These are phyloP conservation scores for Achaetomium macrosporum DNA, from an alignment of 2,329 filamentous ascomycete species.

Conservation along the genomic window DNA sequence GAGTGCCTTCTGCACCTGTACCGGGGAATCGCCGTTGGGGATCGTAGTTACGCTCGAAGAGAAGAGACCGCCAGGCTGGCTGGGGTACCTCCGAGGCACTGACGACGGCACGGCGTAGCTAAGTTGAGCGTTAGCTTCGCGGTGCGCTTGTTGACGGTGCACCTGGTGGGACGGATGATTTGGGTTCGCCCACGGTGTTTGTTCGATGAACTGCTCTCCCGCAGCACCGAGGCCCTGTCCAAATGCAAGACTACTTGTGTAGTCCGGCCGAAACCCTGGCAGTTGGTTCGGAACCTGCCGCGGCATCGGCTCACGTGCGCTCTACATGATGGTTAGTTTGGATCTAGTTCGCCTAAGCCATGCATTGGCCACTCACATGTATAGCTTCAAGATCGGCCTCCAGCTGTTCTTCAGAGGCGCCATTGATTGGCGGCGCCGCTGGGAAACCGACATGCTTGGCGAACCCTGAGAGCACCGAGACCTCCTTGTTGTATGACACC, in stretches of 20 bases:
- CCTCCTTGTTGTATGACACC: conserved; percentile 88
- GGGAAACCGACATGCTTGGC: conserved; percentile 96
- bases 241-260: conserved; percentile 35
- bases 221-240: conserved; percentile 54
- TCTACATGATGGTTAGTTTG: conserved; percentile 28
- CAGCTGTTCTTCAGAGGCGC: conserved; percentile 65
- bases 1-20: conserved; percentile 18
- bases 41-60: conserved; percentile 30
- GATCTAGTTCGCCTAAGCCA: not conserved
- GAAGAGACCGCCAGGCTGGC: conserved; percentile 32
- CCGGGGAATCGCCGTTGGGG: conserved; percentile 22
- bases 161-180: conserved; percentile 66
- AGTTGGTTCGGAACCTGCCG: conserved; percentile 13
- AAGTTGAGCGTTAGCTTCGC: conserved; percentile 28
- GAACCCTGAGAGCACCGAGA: conserved; percentile 82
- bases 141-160: conserved; percentile 37
- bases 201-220: conserved; percentile 80
- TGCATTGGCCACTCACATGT: conserved; percentile 55
- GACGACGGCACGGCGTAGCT: conserved; percentile 31
- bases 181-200: conserved; percentile 89
- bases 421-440: conserved; percentile 77
- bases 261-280: conserved; percentile 18
- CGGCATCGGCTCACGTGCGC: conserved; percentile 25
- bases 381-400: conserved; percentile 88
- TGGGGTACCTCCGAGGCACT: conserved; percentile 33